Conservation (phyloP, 2,329 filamentous ascomycete genomes). For the Xylaria multiplex region DNA sequence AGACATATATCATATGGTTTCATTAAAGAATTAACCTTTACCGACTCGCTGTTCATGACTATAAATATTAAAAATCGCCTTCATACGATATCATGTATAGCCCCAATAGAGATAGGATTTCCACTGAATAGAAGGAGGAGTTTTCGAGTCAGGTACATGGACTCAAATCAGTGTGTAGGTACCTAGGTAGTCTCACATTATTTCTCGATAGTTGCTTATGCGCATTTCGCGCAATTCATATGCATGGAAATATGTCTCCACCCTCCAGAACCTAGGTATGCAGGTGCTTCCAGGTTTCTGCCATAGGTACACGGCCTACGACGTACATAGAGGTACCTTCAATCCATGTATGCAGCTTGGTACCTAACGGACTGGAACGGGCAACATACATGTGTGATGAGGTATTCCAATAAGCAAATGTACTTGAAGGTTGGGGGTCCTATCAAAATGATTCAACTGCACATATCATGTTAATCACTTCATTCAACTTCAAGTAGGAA, state of each 20-base stretch:
- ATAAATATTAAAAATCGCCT: neutral
- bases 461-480: neutral
- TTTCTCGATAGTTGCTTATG: conserved; percentile 5
- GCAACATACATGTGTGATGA: no score
- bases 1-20: no score
- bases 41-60: no score
- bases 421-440: neutral
- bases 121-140: neutral
- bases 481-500: neutral
- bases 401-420: neutral
- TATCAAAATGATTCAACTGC: neutral
- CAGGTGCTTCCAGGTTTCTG: neutral
- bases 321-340: no score
- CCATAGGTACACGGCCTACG: no score
- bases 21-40: no score
- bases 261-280: neutral
- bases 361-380: no score
- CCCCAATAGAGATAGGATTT: neutral
- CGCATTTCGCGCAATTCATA: neutral
- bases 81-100: neutral
- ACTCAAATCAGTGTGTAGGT: no score
- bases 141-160: neutral
- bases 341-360: no score
- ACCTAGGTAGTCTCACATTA: neutral
- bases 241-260: neutral